Percentiles rank a stretch among this genome's conserved stretches.
Evolutionary conservation across 2,329 filamentous ascomycete species (phyloP).

Genomic region (Drechslerella coelobrocha): DNA sequence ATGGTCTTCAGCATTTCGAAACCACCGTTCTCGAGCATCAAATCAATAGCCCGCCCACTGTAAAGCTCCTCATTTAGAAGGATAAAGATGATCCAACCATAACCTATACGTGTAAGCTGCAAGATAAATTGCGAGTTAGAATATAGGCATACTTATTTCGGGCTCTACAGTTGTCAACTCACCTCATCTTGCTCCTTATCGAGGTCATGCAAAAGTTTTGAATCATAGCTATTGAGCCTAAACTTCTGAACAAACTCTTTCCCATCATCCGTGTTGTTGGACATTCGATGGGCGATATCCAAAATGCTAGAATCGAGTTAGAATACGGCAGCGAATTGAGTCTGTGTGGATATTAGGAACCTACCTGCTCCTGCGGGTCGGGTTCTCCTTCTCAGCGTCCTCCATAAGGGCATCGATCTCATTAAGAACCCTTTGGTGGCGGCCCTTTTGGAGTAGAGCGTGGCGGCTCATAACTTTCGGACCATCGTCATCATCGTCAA

Average conservation of each 20-base stretch:
- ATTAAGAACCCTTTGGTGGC: constrained; percentile 42
- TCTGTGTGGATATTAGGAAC: not conserved
- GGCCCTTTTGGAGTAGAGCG: constrained; percentile 39
- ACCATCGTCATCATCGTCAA: constrained; percentile 31
- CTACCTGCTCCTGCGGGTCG: constrained; percentile 39
- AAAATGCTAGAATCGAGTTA: constrained; percentile 28
- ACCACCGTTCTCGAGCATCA: constrained; percentile 38
- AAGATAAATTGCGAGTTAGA: not conserved
- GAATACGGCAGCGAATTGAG: not conserved
- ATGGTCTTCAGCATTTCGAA: constrained; percentile 43
- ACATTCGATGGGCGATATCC: constrained; percentile 41
- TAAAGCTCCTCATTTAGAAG: constrained; percentile 43
- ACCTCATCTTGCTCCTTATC: constrained; percentile 32
- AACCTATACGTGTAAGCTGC: constrained; percentile 45
- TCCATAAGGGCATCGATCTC: constrained; percentile 44
- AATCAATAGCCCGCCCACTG: constrained; percentile 36
- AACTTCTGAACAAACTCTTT: constrained; percentile 47
- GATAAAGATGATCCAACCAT: constrained; percentile 45
- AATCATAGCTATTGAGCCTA: constrained; percentile 39
- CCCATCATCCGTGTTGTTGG: constrained; percentile 37
- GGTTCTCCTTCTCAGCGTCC: constrained; percentile 42
- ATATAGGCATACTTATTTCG: not conserved
- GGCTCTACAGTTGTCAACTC: not conserved
- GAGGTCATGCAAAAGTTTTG: constrained; percentile 33
- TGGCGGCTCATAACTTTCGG: constrained; percentile 45